Evolutionary conservation across 2,329 filamentous ascomycete species (phyloP).

Genomic region (Botrytis galanthina): DNA sequence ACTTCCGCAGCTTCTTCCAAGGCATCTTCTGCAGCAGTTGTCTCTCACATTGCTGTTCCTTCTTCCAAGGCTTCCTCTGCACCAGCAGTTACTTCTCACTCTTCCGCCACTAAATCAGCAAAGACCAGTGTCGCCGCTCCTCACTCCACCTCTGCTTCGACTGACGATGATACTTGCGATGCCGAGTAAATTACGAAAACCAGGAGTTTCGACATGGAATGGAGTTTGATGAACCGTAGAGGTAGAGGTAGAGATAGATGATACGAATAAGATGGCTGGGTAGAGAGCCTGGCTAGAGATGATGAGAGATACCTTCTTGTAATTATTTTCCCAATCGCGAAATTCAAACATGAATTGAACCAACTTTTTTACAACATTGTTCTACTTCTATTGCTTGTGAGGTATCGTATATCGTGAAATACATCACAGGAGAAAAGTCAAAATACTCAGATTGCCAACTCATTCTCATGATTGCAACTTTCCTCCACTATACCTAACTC

Average conservation of each 20-base stretch:
- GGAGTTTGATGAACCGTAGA: background rate
- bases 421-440: background rate
- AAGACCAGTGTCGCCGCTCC: background rate
- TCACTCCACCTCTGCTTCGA: background rate
- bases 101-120: background rate
- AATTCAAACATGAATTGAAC: background rate
- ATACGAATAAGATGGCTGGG: background rate
- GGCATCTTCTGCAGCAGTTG: background rate
- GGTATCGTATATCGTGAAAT: background rate
- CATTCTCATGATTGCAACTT: background rate
- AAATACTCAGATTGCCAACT: background rate
- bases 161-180: constrained; percentile 2
- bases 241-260: background rate
- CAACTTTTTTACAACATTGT: background rate
- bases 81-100: background rate
- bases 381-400: background rate
- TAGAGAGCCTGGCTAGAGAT: background rate
- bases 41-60: background rate
- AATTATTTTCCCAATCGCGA: background rate
- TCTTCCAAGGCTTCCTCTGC: background rate
- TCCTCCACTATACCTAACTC: background rate
- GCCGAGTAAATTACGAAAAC: background rate
- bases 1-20: background rate
- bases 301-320: constrained; percentile 7
- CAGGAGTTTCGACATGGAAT: background rate